These are phyloP conservation scores for Rhynchospora tenuis DNA, from an alignment of 176 grass and related monocot species.

Conservation along the genomic window DNA sequence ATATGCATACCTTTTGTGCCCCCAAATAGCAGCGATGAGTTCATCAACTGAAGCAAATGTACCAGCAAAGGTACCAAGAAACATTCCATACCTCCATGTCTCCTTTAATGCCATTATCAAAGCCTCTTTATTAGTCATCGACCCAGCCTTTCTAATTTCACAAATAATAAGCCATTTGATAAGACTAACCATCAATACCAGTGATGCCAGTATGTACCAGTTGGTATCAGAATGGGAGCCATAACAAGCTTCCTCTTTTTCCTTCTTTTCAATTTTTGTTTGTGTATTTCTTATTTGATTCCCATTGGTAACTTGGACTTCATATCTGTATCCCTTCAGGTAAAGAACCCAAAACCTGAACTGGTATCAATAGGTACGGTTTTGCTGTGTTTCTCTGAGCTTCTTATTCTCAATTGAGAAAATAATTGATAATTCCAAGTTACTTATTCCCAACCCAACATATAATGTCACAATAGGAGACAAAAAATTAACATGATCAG, in stretches of 20 bases:
- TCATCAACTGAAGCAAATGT: slow-evolving; percentile 89
- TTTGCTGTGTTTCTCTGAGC: neutral
- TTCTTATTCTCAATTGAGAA: neutral
- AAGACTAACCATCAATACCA: neutral
- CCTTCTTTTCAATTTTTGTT: neutral
- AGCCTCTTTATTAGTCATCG: slow-evolving; percentile 79
- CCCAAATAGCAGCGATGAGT: slow-evolving; percentile 72
- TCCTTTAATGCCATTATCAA: slow-evolving; percentile 65
- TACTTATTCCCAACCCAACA: neutral
- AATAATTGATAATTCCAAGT: too few relatives aligned
- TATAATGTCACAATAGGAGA: neutral
- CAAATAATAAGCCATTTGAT: neutral
- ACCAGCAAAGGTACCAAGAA: slow-evolving; percentile 87
- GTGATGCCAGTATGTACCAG: neutral
- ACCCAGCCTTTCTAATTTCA: slow-evolving; percentile 52
- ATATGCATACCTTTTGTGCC: slow-evolving; percentile 51
- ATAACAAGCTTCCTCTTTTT: neutral
- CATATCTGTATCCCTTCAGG: neutral
- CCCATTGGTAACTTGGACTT: neutral
- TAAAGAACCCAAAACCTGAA: neutral
- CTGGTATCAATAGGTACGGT: neutral
- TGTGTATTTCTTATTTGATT: neutral
- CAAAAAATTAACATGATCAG: neutral
- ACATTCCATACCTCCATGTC: slow-evolving; percentile 81
- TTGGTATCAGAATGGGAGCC: neutral